Evolutionary conservation across 306 rosid species (phyloP), one percentile per base, ranked within the genome.

Genomic region (Pterocarpus santalinus): DNA sequence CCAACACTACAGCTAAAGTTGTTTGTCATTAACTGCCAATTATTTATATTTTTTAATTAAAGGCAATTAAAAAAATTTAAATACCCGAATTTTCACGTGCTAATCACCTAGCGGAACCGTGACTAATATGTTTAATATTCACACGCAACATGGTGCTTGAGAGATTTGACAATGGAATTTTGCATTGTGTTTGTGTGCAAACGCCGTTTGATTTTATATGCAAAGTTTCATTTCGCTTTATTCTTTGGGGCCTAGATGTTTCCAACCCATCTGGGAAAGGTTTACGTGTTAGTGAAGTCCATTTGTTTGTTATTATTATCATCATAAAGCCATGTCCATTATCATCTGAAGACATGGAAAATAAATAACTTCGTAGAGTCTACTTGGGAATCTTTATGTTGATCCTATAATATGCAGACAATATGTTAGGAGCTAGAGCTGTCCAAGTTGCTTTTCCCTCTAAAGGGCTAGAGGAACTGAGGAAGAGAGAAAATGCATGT

Each of bases 221-320:
- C 66, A 71, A 85, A 81, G 89, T 77, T 69, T 77, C 77, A 83
- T 82, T 71, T 61, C 43, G 75, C 89, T 90, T 87, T 90, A 87
- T 90, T 93, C 93, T 84, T 57, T 75, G 86, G 97, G 92, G 74
- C 95, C 95, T 81, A 80, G 73, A 88, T 91, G 97, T 91, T 78
- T 88, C 90, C 93, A 73, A 84, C 77, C 88, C 85, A 74, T 83
- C 66, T 84, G 94, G 92, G 88, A 87, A 83, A 82, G 86, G 81
- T 1, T 66, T 3, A 64, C 22, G 62, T 47, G 67, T 65, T 44
- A 55, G 83, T 84, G 81, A 85, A 75, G 80, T 71, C 32, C 35
- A 57, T 81, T 81, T 82, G 63, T 79, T 81, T 77, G 82, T 69
- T 72, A 38, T 35, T 43, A 80, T 69, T 72, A 38, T 35, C 34